phyloP scores from a whole-genome alignment of 257 asterid species.

The Rubia yunnanensis region DNA sequence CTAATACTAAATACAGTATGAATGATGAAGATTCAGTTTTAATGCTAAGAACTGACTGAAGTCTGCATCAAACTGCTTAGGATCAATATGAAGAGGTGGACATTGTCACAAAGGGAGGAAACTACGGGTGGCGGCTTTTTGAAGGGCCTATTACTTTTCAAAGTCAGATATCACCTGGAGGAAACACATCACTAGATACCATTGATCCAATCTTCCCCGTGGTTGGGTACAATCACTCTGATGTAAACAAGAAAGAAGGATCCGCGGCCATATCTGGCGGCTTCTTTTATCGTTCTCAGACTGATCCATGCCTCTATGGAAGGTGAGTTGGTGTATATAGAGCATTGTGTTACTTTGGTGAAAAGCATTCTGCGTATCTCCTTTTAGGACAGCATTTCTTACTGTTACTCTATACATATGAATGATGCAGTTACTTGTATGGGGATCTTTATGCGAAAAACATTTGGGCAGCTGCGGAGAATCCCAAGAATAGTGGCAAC shows the following conservation, averaged over 20 bases:
- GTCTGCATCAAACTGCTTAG: slow-evolving; percentile 18
- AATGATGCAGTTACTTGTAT: slow-evolving; percentile 61
- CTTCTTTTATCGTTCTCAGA: slow-evolving; percentile 61
- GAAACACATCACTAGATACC: slow-evolving; percentile 44
- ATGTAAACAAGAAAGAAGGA: slow-evolving; percentile 50
- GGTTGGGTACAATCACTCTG: slow-evolving; percentile 61
- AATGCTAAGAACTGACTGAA: neutral
- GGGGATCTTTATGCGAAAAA: slow-evolving; percentile 70
- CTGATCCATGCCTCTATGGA: slow-evolving; percentile 86
- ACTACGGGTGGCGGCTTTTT: slow-evolving; percentile 81
- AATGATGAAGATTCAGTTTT: too few relatives aligned
- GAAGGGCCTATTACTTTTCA: slow-evolving; percentile 62
- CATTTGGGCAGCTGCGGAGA: slow-evolving; percentile 79
- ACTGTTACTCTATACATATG: neutral
- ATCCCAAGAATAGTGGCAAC: slow-evolving; percentile 66
- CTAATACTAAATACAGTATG: neutral
- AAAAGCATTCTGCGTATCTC: neutral
- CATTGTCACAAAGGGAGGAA: slow-evolving; percentile 80
- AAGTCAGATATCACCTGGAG: slow-evolving; percentile 47
- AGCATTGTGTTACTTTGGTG: too few relatives aligned
- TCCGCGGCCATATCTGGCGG: slow-evolving; percentile 93
- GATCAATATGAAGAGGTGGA: slow-evolving; percentile 84
- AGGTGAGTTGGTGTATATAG: slow-evolving; percentile 63
- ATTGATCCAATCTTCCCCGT: slow-evolving; percentile 68
- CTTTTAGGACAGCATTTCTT: neutral